A percentile compares a stretch with the other conserved stretches of the same genome.
Evolutionary conservation across 495 filamentous ascomycete species (phyloP).

Genomic region (Podospora comata): DNA sequence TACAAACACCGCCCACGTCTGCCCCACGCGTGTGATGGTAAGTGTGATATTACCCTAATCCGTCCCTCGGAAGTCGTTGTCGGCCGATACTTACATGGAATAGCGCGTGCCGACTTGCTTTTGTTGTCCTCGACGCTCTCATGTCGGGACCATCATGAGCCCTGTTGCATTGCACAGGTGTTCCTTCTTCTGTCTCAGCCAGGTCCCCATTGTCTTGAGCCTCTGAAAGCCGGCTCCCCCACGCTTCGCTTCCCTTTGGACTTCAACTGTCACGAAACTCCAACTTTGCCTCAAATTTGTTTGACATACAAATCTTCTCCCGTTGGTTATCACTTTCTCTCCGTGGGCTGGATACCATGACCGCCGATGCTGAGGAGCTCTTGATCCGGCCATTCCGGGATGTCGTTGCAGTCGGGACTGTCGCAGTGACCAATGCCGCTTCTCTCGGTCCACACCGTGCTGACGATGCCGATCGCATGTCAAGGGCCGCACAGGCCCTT

Average conservation of each 20-base stretch:
- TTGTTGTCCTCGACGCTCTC: background rate
- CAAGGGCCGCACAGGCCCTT: constrained; percentile 31
- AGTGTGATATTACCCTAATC: background rate
- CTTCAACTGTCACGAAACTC: background rate
- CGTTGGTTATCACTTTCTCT: background rate
- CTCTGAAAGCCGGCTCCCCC: background rate
- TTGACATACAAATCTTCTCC: background rate
- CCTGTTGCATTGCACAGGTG: background rate
- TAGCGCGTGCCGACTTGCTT: background rate
- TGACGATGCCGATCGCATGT: constrained; percentile 24
- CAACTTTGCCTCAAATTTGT: background rate
- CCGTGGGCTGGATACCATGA: constrained; percentile 20
- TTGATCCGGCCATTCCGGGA: constrained; percentile 40
- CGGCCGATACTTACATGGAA: background rate
- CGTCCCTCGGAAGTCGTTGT: background rate
- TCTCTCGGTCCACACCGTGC: constrained; percentile 22
- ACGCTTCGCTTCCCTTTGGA: background rate
- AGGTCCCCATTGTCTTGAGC: background rate
- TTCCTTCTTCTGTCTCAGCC: background rate
- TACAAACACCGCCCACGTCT: background rate
- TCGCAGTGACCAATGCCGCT: constrained; percentile 34
- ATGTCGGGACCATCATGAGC: background rate
- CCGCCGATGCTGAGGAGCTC: constrained; percentile 37
- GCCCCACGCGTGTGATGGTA: background rate
- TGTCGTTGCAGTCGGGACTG: constrained; percentile 34